Evolutionary conservation across 805 yeast species (phyloP), one percentile per base, ranked within the genome.

Genomic region (Metschnikowia peoriensis): DNA sequence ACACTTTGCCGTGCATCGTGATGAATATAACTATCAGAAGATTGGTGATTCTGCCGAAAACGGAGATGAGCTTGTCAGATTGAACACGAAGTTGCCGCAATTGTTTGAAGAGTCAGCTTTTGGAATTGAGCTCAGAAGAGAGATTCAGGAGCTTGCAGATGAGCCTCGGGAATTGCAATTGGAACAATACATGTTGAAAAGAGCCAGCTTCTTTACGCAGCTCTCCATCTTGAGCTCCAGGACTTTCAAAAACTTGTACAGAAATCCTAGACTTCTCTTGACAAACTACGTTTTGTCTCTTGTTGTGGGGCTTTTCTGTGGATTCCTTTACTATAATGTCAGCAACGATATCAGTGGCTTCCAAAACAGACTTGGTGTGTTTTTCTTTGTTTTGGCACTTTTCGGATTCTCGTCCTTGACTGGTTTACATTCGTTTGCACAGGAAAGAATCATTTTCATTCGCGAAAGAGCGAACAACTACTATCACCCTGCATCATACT

Each of bases 371-470:
- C 77, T 94, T 58, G 99, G 99, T 0, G 75, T 94, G 54, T 94
- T 94, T 70, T 93, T 94, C 75, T 94, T 94, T 68, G 71, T 92
- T 47, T 76, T 94, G 55, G 89, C 98, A 3, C 81, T 92, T 62
- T 92, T 94, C 74, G 99, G 99, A 0, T 94, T 94, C 68, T 86
- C 96, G 1, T 87, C 98, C 0, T 78, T 94, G 62, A 93, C 98
- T 0, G 96, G 97, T 0, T 74, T 94, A 49, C 93, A 91, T 59
- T 82, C 97, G 3, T 94, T 94, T 68, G 84, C 96, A 0, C 79
- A 83, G 49, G 99, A 94, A 66, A 78, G 98, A 61, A 82, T 91
- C 43, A 89, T 93, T 15, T 94, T 93, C 64, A 80, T 94, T 53
- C 82, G 97, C 50, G 99, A 94, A 69, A 80, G 99, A 51, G 91